Evolutionary conservation across 1,284 basidiomycete genomes (phyloP).

Genomic region (Tilletia caries): DNA sequence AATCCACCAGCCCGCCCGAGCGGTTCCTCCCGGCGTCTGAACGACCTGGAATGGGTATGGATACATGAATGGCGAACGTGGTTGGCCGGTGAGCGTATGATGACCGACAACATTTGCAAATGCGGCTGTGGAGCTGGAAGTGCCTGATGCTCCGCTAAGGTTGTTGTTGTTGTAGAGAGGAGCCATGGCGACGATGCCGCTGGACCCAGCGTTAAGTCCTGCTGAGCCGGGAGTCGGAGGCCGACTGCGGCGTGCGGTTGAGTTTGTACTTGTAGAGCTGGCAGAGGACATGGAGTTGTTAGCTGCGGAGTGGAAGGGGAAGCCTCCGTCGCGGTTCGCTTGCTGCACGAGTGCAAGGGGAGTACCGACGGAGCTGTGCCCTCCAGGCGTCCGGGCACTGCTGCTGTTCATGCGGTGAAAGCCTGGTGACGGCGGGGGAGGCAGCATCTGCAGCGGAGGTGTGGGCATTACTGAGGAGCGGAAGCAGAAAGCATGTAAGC

Average conservation of each 20-base stretch:
- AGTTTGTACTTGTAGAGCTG: neutral
- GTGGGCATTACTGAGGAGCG: slow-evolving; percentile 30
- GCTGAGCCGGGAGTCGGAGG: slow-evolving; percentile 1
- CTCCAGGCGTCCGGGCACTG: neutral
- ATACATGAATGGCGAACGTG: slow-evolving; percentile 23
- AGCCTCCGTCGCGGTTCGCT: slow-evolving; percentile 5
- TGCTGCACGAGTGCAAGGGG: slow-evolving; percentile 11
- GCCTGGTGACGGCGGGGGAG: slow-evolving; percentile 34
- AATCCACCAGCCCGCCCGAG: slow-evolving; percentile 44
- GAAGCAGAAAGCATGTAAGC: neutral
- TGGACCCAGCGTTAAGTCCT: neutral
- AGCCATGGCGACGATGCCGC: slow-evolving; percentile 17
- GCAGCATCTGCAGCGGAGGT: slow-evolving; percentile 41
- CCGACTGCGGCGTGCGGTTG: neutral
- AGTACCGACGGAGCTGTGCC: neutral
- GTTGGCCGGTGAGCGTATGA: slow-evolving; percentile 5
- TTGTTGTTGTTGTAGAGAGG: slow-evolving; percentile 19
- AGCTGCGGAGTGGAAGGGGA: neutral
- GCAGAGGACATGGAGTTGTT: neutral
- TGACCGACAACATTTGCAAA: slow-evolving; percentile 27
- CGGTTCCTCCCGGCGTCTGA: slow-evolving; percentile 42
- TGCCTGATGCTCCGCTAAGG: slow-evolving; percentile 14
- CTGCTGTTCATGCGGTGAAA: slow-evolving; percentile 1
- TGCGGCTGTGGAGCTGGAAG: slow-evolving; percentile 22
- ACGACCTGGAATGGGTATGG: slow-evolving; percentile 44